Percentiles rank a stretch among this genome's conserved stretches.
phyloP scores from a whole-genome alignment of 1,284 basidiomycete genomes.

The Cryptococcus maquisensis region DNA sequence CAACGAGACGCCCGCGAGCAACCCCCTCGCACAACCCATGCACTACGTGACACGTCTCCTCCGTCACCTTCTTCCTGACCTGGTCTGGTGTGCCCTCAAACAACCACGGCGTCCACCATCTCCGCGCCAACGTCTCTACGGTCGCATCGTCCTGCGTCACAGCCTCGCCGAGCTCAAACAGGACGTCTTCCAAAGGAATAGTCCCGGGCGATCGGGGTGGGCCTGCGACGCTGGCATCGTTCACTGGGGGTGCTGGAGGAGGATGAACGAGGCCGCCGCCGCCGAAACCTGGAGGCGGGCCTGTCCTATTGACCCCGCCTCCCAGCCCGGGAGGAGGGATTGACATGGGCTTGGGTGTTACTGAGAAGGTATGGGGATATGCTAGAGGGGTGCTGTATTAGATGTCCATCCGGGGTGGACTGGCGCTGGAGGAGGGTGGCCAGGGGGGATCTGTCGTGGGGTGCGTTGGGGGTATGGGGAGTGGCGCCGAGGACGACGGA shows the following conservation, averaged over 20 bases:
- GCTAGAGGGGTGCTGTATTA: slow-evolving; percentile 8
- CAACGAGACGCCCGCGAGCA: slow-evolving; percentile 44
- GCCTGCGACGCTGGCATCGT: slow-evolving; percentile 18
- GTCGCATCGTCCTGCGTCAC: slow-evolving; percentile 47
- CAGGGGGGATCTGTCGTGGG: too few relatives aligned
- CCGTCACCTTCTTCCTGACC: slow-evolving; percentile 28
- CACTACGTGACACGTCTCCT: slow-evolving; percentile 35
- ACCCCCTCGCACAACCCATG: slow-evolving; percentile 43
- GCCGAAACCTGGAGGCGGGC: slow-evolving; percentile 46
- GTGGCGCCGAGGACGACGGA: too few relatives aligned
- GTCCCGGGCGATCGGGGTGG: slow-evolving; percentile 32
- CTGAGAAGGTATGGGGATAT: slow-evolving; percentile 4
- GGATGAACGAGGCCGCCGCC: slow-evolving; percentile 4
- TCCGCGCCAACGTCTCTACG: slow-evolving; percentile 40
- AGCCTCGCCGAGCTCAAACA: slow-evolving; percentile 48
- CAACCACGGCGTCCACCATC: slow-evolving; percentile 46
- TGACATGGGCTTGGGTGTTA: slow-evolving; percentile 22
- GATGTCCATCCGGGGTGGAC: slow-evolving; percentile 9
- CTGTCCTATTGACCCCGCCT: slow-evolving; percentile 43
- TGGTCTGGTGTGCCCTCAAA: slow-evolving; percentile 24
- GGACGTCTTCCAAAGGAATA: slow-evolving; percentile 45
- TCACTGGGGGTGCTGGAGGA: slow-evolving; percentile 6
- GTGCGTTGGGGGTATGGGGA: too few relatives aligned
- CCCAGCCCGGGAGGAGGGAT: slow-evolving; percentile 46
- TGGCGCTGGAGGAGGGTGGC: too few relatives aligned